A percentile compares a stretch with the other conserved stretches of the same genome.
These are phyloP conservation scores for Suhomyces bokatorum DNA, from an alignment of 1,139 yeast genomes.

Conservation along the genomic window DNA sequence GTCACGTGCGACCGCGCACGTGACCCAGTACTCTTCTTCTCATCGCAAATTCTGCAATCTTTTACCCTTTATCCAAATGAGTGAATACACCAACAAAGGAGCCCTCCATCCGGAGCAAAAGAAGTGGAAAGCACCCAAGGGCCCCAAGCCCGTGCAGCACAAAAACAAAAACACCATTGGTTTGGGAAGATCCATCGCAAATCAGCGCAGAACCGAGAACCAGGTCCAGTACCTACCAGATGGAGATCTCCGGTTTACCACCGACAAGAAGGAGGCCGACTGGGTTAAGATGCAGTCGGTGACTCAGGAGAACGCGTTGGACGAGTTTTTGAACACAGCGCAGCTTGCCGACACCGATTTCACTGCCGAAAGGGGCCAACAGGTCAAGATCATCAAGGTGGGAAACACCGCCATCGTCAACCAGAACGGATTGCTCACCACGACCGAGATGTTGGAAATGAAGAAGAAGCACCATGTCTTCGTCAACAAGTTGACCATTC, in stretches of 20 bases:
- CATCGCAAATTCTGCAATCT: slow-evolving; percentile 7
- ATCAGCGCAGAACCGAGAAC: slow-evolving; percentile 70
- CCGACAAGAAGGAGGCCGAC: slow-evolving; percentile 78
- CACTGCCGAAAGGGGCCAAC: slow-evolving; percentile 83
- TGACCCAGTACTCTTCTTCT: slow-evolving; percentile 1
- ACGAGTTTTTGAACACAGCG: slow-evolving; percentile 92
- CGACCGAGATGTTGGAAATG: slow-evolving; percentile 65
- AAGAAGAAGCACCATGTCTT: slow-evolving; percentile 70
- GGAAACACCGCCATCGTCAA: slow-evolving; percentile 57
- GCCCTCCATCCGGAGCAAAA: slow-evolving; percentile 50
- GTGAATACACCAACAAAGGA: slow-evolving; percentile 33
- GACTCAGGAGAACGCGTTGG: slow-evolving; percentile 91
- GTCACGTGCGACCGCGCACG: slow-evolving; percentile 2
- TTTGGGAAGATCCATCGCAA: slow-evolving; percentile 79
- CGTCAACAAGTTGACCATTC: slow-evolving; percentile 84
- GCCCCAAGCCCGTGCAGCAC: slow-evolving; percentile 85
- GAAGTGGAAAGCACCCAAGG: slow-evolving; percentile 72
- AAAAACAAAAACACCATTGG: slow-evolving; percentile 84
- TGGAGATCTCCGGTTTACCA: slow-evolving; percentile 81
- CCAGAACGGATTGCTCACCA: slow-evolving; percentile 54
- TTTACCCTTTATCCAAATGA: slow-evolving; percentile 6
- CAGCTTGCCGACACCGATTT: slow-evolving; percentile 95
- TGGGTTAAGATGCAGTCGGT: slow-evolving; percentile 93
- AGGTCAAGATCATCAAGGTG: slow-evolving; percentile 79
- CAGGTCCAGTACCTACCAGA: slow-evolving; percentile 73